Base-by-base conservation (phyloP, 2,329 filamentous ascomycete genomes). In the Dendryphion nanum region DNA sequence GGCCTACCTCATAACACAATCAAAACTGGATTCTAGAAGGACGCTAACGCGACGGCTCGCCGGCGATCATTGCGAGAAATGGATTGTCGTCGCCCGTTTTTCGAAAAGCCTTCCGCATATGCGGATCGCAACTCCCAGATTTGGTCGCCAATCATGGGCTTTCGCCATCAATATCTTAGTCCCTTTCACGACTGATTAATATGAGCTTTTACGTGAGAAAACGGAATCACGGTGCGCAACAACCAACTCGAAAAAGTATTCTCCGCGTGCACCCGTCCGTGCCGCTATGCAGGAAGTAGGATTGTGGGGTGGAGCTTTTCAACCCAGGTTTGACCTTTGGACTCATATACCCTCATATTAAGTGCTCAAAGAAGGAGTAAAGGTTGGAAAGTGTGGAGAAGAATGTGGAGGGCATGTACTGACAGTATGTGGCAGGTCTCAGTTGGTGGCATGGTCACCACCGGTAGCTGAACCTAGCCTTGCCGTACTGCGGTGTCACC, bases 401-500 rank as follows among this genome's bases (percentile, higher is more conserved):
- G 34, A 51, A 54, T 50, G 51, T 53, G 53, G 55, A 57, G 50
- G 33, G 15, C 31, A 37, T 39, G 30, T 30, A 33, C 23, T 8
- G 10, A 26, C 10, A 26, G 10, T 26, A 26, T 26, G 48, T 40
- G 42, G 40, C 35, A 43, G 35, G 35, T 37, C 41, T 36, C 42
- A 44, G 41, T 40, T 44, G 48, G 47, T 31, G 30, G 33, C n/a
- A 26, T 10, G 23, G 44, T 44, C 38, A 42, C 44, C 10, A 13
- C 15, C 29, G 45, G 49, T 47, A 53, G 42, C 50, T 54, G 45
- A 41, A 50, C 28, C 33, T 41, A 44, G 44, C 50, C 44, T n/a
- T 59, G 45, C 54, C 50, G 49, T 42, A 44, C 47, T 58, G 55
- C 38, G 29, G 57, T 57, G 47, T 41, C 38, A 59, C 54, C 40